phyloP scores from a whole-genome alignment of 176 grass and related monocot species.

The Zoysia pacifica region DNA sequence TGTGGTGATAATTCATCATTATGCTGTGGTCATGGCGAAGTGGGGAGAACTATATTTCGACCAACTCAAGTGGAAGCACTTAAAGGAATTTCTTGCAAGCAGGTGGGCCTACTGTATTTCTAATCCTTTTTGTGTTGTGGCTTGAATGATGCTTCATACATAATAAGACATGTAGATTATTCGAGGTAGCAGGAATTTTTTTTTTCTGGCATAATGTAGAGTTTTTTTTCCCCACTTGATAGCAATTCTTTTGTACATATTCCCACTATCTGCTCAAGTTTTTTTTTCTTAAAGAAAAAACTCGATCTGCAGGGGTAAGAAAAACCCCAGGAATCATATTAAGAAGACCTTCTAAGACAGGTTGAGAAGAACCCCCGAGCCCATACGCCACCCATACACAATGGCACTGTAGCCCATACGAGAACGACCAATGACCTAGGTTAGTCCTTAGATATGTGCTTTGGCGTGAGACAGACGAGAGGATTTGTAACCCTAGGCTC shows the following conservation, averaged over 20 bases:
- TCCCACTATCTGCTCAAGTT: background rate
- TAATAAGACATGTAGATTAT: background rate
- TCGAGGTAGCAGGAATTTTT: background rate
- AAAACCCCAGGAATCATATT: no score
- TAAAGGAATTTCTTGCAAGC: slow-evolving; percentile 74
- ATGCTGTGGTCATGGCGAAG: slow-evolving; percentile 94
- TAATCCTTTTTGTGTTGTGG: slow-evolving; percentile 9
- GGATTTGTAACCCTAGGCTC: no score
- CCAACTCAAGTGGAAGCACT: slow-evolving; percentile 80
- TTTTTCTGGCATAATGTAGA: background rate
- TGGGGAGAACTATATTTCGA: slow-evolving; percentile 82
- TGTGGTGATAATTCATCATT: slow-evolving; percentile 98
- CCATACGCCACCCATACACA: no score
- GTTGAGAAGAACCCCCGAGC: no score
- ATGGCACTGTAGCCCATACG: no score
- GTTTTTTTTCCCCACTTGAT: background rate
- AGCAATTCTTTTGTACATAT: background rate
- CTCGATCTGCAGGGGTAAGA: no score
- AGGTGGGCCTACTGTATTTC: slow-evolving; percentile 50
- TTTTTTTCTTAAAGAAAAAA: no score
- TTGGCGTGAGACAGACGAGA: no score
- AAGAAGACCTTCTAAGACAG: no score
- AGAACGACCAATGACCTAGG: no score
- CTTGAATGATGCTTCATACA: background rate
- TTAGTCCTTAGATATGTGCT: no score